Conservation (phyloP, 352 stramenopile genomes). For the Globisporangium parvum region DNA sequence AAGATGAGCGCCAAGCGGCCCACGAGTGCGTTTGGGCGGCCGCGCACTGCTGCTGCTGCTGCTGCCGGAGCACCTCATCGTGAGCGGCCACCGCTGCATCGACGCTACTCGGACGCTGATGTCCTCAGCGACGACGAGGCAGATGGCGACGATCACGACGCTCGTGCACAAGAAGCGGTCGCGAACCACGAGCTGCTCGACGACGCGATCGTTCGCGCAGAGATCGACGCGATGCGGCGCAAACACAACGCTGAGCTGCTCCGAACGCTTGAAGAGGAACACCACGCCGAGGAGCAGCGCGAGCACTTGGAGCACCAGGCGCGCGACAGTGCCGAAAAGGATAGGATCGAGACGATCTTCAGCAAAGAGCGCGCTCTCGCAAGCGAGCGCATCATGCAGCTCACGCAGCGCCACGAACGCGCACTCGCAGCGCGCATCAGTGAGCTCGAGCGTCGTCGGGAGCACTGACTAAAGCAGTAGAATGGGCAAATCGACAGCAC, state of each 20-base stretch:
- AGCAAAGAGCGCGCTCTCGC: slow-evolving; percentile 55
- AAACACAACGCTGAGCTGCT: slow-evolving; percentile 73
- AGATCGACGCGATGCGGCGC: slow-evolving; percentile 48
- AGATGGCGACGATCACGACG: slow-evolving; percentile 8
- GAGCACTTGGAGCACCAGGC: slow-evolving; percentile 55
- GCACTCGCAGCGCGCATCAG: slow-evolving; percentile 36
- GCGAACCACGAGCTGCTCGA: slow-evolving; percentile 11
- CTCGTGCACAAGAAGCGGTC: background rate
- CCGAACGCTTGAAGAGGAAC: slow-evolving; percentile 64
- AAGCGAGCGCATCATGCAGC: slow-evolving; percentile 77
- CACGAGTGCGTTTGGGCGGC: slow-evolving; percentile 25
- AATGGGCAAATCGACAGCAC: background rate
- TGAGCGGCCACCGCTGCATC: background rate
- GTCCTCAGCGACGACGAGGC: slow-evolving; percentile 6
- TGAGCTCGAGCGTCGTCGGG: slow-evolving; percentile 1
- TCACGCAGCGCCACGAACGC: slow-evolving; percentile 68
- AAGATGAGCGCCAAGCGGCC: slow-evolving; percentile 17
- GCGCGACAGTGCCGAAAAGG: slow-evolving; percentile 24
- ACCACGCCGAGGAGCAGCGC: slow-evolving; percentile 76
- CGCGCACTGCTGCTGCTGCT: too few relatives aligned
- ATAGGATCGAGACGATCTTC: slow-evolving; percentile 65
- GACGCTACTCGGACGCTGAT: slow-evolving; percentile 4
- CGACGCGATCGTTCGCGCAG: slow-evolving; percentile 18
- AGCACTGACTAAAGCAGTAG: background rate
- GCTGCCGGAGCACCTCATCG: too few relatives aligned